Evolutionary conservation across 2,329 filamentous ascomycete genomes (phyloP).

Genomic region (Trichoderma citrinoviride): DNA sequence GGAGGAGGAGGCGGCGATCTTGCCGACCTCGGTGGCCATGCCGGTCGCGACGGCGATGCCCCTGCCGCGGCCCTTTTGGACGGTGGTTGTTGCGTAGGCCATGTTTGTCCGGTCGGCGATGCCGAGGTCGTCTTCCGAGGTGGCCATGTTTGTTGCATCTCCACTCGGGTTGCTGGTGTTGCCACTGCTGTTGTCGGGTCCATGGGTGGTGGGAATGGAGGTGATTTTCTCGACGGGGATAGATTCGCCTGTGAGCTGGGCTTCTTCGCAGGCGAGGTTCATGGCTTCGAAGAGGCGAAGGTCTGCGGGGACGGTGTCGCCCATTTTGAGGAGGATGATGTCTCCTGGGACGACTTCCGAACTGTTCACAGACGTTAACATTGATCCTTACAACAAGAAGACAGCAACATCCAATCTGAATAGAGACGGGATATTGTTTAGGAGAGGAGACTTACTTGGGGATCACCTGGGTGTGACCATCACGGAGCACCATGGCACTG

Average conservation of each 20-base stretch:
- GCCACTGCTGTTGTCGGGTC: slow-evolving; percentile 40
- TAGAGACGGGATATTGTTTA: no score
- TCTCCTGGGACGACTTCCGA: slow-evolving; percentile 70
- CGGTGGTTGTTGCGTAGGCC: slow-evolving; percentile 69
- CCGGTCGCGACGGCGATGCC: slow-evolving; percentile 72
- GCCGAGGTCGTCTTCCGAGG: slow-evolving; percentile 51
- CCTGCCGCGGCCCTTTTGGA: slow-evolving; percentile 69
- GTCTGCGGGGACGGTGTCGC: slow-evolving; percentile 73
- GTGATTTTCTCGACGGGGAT: slow-evolving; percentile 66
- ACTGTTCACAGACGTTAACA: slow-evolving; percentile 35
- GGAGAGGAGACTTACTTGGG: slow-evolving; percentile 47
- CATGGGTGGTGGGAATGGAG: slow-evolving; percentile 46
- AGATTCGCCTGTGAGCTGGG: slow-evolving; percentile 73
- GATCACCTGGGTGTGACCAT: slow-evolving; percentile 57
- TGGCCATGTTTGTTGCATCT: slow-evolving; percentile 31
- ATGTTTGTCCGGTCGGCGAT: slow-evolving; percentile 73
- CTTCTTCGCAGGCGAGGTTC: slow-evolving; percentile 78
- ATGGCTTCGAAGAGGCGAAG: slow-evolving; percentile 68
- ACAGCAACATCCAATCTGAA: background rate
- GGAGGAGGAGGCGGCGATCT: slow-evolving; percentile 58
- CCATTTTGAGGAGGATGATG: slow-evolving; percentile 64
- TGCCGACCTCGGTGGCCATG: slow-evolving; percentile 69
- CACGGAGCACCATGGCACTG: slow-evolving; percentile 60
- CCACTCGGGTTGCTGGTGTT: no score
- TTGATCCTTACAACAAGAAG: background rate